phyloP scores from a whole-genome alignment of 2,329 filamentous ascomycete species.

The Metarhizium humberi region DNA sequence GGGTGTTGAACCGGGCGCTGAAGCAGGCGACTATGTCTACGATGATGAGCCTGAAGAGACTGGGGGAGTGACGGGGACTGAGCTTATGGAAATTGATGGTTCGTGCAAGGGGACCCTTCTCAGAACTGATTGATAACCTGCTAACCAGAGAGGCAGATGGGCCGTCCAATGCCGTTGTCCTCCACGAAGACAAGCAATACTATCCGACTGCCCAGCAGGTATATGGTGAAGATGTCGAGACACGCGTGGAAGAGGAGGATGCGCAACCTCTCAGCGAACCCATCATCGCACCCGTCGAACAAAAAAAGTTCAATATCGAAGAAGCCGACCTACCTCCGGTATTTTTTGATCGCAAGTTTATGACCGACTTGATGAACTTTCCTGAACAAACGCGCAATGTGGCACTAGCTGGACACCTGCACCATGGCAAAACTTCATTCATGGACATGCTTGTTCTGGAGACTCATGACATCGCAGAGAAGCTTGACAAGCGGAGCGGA shows the following conservation, averaged over 20 bases:
- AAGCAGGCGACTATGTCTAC: constrained; percentile 71
- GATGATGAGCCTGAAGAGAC: constrained; percentile 63
- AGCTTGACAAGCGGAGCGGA: constrained; percentile 71
- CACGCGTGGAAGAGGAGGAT: constrained; percentile 93
- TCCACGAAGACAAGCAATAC: constrained; percentile 99
- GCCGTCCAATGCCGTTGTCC: constrained; percentile 90
- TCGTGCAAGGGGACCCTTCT: constrained; percentile 13
- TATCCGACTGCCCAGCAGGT: constrained; percentile 97
- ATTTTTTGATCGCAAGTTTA: constrained; percentile 79
- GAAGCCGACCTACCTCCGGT: constrained; percentile 86
- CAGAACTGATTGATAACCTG: background rate
- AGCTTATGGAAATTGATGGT: constrained; percentile 92
- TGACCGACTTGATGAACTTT: constrained; percentile 93
- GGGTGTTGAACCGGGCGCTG: constrained; percentile 62
- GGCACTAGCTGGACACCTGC: constrained; percentile 82
- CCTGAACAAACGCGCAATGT: constrained; percentile 92
- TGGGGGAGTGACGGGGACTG: constrained; percentile 57
- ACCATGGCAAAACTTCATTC: constrained; percentile 96
- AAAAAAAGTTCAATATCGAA: constrained; percentile 94
- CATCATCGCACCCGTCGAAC: constrained; percentile 84
- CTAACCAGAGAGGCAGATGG: constrained; percentile 43
- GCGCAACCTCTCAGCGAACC: constrained; percentile 85
- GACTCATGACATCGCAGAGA: constrained; percentile 78
- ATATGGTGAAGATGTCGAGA: constrained; percentile 90
- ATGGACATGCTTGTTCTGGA: constrained; percentile 98